Evolutionary conservation across 768 basidiomycete species (phyloP).

Genomic region (Lentinula aciculospora): DNA sequence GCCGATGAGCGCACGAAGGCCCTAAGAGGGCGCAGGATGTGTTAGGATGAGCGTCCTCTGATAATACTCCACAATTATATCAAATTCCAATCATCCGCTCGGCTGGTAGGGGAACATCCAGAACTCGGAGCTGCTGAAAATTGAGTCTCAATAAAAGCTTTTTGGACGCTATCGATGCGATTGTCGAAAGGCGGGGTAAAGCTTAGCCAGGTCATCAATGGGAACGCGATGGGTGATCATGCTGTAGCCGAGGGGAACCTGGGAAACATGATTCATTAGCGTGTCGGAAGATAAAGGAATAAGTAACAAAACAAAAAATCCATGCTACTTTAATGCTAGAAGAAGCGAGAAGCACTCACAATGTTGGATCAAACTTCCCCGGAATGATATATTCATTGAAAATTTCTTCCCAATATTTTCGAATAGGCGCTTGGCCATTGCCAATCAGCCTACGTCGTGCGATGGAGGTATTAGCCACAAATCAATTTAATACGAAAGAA

Average conservation of each 20-base stretch:
- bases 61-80: background rate
- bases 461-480: background rate
- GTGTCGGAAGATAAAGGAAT: background rate
- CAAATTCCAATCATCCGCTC: constrained; percentile 39
- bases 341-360: constrained; percentile 29
- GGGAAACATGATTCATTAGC: constrained; percentile 3
- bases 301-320: background rate
- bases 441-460: constrained; percentile 44
- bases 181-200: constrained; percentile 65
- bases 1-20: too few species aligned
- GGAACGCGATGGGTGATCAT: constrained; percentile 54
- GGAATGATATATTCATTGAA: constrained; percentile 57
- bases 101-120: constrained; percentile 46
- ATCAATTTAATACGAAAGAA: background rate
- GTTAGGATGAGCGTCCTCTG: too few species aligned
- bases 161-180: constrained; percentile 49
- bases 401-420: constrained; percentile 69
- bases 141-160: constrained; percentile 73
- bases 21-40: too few species aligned
- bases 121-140: constrained; percentile 37
- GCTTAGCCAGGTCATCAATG: constrained; percentile 59
- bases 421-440: constrained; percentile 72
- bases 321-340: background rate
- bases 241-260: too few species aligned
- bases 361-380: constrained; percentile 60